phyloP scores from a whole-genome alignment of 176 grass and related monocot species.

The Oryza officinalis region DNA sequence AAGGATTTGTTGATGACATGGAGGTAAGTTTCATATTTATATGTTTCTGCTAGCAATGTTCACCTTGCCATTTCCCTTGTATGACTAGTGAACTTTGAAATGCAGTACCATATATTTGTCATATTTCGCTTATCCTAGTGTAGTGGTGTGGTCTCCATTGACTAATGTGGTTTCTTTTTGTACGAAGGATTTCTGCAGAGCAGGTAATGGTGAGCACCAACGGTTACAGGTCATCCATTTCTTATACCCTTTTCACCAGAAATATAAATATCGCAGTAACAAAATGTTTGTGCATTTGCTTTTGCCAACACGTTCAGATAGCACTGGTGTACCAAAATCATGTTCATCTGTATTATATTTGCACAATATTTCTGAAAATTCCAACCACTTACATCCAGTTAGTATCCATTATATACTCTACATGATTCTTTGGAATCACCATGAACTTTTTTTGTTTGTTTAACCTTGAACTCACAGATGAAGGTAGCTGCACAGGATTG shows the following conservation, averaged over 20 bases:
- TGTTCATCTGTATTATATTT: slow-evolving; percentile 21
- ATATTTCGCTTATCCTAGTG: background rate
- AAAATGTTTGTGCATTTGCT: slow-evolving; percentile 25
- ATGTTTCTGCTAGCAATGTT: slow-evolving; percentile 28
- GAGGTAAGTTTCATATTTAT: slow-evolving; percentile 53
- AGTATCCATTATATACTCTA: background rate
- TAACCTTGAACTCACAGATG: background rate
- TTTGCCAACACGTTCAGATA: background rate
- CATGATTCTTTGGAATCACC: background rate
- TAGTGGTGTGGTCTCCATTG: background rate
- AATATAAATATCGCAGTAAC: background rate
- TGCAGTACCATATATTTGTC: background rate
- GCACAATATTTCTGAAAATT: slow-evolving; percentile 1
- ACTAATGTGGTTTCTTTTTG: slow-evolving; percentile 28
- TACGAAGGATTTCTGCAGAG: slow-evolving; percentile 62
- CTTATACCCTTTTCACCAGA: slow-evolving; percentile 12
- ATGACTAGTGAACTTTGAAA: slow-evolving; percentile 1
- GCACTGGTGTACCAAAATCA: background rate
- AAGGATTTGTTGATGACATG: slow-evolving; percentile 84
- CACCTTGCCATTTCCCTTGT: background rate
- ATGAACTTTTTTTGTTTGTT: slow-evolving; percentile 15
- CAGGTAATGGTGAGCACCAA: slow-evolving; percentile 61
- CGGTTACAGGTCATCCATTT: slow-evolving; percentile 64
- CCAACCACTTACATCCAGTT: slow-evolving; percentile 3
- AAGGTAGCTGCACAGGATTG: background rate